phyloP scores from a whole-genome alignment of 495 filamentous ascomycete species.

The Hypoxylon rickii region DNA sequence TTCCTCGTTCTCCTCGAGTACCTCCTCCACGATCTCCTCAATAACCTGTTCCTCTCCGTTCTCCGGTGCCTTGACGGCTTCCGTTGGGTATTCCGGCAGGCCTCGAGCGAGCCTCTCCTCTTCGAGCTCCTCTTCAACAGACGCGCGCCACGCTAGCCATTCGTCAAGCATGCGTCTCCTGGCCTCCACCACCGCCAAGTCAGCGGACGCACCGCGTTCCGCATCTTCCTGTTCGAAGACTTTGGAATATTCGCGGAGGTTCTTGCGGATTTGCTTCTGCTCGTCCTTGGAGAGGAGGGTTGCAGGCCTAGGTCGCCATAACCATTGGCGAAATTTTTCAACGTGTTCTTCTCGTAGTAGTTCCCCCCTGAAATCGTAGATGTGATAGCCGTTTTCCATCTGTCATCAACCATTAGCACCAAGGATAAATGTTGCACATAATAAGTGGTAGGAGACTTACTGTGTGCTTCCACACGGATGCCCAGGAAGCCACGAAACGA shows the following conservation, averaged over 20 bases:
- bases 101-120: conserved; percentile 73
- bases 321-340: conserved; percentile 96
- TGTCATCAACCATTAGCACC: conserved; percentile 52
- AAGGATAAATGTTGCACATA: background rate
- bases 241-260: conserved; percentile 93
- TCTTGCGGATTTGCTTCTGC: conserved; percentile 97
- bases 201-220: conserved; percentile 87
- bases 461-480: conserved; percentile 90
- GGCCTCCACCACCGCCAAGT: conserved; percentile 88
- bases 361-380: conserved; percentile 94
- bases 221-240: conserved; percentile 94
- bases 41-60: conserved; percentile 72
- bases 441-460: conserved; percentile 57
- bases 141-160: conserved; percentile 84
- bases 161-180: conserved; percentile 83
- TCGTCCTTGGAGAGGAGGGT: conserved; percentile 91
- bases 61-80: conserved; percentile 59
- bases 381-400: conserved; percentile 99
- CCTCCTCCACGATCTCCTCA: conserved; percentile 91
- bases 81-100: conserved; percentile 65
- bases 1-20: conserved; percentile 92
- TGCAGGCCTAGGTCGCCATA: conserved; percentile 89
- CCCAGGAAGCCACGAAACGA: conserved; percentile 88
- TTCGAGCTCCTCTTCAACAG: conserved; percentile 70
- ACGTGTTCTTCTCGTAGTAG: conserved; percentile 89